Conservation (phyloP, 2,329 filamentous ascomycete species). For the Aspergillus awamori region DNA sequence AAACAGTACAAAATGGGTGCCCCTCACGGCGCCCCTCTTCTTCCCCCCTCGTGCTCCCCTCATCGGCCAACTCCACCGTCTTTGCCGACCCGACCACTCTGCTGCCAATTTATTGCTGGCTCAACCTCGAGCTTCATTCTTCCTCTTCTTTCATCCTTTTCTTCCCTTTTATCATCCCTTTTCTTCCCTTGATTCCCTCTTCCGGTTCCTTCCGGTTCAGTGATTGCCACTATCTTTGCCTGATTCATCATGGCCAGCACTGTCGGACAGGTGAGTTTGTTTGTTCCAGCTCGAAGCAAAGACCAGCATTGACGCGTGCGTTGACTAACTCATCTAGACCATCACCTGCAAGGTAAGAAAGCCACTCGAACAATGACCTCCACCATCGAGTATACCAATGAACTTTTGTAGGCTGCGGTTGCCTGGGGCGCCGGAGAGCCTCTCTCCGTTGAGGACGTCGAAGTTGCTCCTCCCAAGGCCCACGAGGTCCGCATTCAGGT, state of each 20-base stretch:
- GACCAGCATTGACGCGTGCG: background rate
- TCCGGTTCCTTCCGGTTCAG: background rate
- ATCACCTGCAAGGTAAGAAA: constrained; percentile 78
- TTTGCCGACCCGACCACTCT: constrained; percentile 18
- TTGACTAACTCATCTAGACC: constrained; percentile 58
- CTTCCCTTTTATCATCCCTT: constrained; percentile 12
- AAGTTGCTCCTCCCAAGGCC: constrained; percentile 84
- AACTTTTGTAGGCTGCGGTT: constrained; percentile 70
- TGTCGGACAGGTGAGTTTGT: constrained; percentile 56
- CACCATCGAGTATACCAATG: constrained; percentile 8
- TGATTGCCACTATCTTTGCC: background rate
- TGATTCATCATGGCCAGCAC: constrained; percentile 55
- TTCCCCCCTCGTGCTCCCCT: constrained; percentile 20
- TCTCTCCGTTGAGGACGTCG: constrained; percentile 85
- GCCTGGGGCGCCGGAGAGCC: constrained; percentile 96
- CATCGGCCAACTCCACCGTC: constrained; percentile 18
- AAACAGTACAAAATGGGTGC: background rate
- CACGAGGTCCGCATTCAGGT: constrained; percentile 97
- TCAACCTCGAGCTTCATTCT: constrained; percentile 5
- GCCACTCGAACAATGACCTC: constrained; percentile 3
- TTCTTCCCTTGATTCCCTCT: constrained; percentile 3
- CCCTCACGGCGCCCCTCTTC: background rate
- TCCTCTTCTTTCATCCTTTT: constrained; percentile 1
- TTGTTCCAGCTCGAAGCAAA: background rate
- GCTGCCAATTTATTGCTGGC: constrained; percentile 17